These are phyloP conservation scores for Pythium rhizo-oryzae DNA, from an alignment of 352 stramenopile species.

Conservation along the genomic window DNA sequence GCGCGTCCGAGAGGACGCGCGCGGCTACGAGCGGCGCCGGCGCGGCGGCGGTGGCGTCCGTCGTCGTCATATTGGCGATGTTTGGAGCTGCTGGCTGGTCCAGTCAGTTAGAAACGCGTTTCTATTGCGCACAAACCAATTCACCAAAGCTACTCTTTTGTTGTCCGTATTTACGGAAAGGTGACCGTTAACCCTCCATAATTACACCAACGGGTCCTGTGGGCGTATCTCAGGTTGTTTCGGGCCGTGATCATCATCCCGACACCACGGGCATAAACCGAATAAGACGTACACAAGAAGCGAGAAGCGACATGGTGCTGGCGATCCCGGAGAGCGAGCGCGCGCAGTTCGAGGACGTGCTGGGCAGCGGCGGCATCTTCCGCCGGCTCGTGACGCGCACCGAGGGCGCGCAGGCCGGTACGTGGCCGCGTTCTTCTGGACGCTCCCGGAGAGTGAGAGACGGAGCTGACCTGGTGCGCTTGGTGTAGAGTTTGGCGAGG, in stretches of 20 bases:
- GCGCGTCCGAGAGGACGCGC: conserved; percentile 46
- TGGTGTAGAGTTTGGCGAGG: conserved; percentile 73
- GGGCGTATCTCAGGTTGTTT: not conserved
- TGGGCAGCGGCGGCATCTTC: conserved; percentile 82
- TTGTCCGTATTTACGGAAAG: too few species aligned
- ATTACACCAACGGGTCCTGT: not conserved
- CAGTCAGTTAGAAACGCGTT: conserved; percentile 6
- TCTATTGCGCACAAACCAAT: not conserved
- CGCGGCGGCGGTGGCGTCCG: conserved; percentile 3
- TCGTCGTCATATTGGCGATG: not conserved
- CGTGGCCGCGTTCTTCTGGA: not conserved
- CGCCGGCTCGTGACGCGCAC: conserved; percentile 58
- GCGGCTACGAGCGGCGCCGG: conserved; percentile 27
- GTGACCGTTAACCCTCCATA: too few species aligned
- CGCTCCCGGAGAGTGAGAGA: not conserved
- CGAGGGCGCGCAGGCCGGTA: conserved; percentile 71
- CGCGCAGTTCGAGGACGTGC: conserved; percentile 71
- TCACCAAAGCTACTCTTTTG: too few species aligned
- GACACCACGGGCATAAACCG: not conserved
- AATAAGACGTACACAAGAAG: not conserved
- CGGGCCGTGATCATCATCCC: too few species aligned
- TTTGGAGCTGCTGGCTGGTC: not conserved
- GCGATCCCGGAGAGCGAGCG: conserved; percentile 43
- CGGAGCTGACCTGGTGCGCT: not conserved
- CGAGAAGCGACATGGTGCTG: conserved; percentile 14